Conservation (phyloP, 257 asterid genomes). For the Lycium barbarum region DNA sequence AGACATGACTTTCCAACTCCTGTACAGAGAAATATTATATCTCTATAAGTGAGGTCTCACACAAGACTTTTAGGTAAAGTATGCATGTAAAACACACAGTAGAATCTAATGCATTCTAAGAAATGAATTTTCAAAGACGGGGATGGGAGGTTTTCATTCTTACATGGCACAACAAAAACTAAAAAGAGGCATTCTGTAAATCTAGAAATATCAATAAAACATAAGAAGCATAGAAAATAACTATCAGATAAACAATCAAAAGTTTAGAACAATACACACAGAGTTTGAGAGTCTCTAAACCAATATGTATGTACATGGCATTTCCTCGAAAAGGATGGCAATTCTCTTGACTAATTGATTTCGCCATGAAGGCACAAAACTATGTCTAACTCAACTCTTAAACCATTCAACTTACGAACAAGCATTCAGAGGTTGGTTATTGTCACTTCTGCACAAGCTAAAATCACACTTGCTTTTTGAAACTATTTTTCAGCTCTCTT, state of each 20-base stretch:
- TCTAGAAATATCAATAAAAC: slow-evolving; percentile 7
- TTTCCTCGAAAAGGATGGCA: background rate
- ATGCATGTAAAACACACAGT: background rate
- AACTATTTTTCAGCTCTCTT: background rate
- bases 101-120: background rate
- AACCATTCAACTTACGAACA: background rate
- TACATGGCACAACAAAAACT: background rate
- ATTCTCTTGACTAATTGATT: background rate
- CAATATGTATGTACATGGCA: background rate
- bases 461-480: background rate
- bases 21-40: slow-evolving; percentile 33
- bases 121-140: background rate
- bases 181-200: background rate
- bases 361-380: background rate
- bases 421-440: background rate
- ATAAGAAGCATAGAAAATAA: background rate
- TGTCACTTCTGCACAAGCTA: background rate
- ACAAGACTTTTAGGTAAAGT: background rate
- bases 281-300: background rate
- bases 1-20: slow-evolving; percentile 92
- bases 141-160: background rate
- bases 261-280: background rate
- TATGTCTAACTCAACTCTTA: background rate
- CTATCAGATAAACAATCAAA: background rate
- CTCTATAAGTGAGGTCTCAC: background rate